Evolutionary conservation across 768 basidiomycete species (phyloP).

Genomic region (Suillus brevipes): DNA sequence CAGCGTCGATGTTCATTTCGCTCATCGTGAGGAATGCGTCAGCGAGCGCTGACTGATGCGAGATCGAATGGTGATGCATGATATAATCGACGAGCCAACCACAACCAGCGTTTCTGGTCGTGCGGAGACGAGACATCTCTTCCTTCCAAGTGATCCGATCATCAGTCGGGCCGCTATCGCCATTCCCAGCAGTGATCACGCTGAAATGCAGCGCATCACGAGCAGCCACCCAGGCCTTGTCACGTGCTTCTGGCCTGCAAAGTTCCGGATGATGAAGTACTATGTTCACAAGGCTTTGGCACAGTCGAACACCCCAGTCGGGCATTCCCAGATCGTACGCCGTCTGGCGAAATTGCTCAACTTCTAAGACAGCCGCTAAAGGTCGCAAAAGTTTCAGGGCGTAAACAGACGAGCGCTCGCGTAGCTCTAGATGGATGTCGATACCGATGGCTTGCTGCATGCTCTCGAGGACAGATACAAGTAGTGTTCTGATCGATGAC

Average conservation of each 20-base stretch:
- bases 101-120: neutral
- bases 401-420: slow-evolving; percentile 8
- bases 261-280: slow-evolving; percentile 2
- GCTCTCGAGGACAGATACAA: slow-evolving; percentile 7
- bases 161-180: slow-evolving; percentile 1
- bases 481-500: neutral
- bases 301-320: slow-evolving; percentile 7
- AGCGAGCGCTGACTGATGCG: slow-evolving; percentile 7
- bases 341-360: slow-evolving; percentile 8
- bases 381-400: slow-evolving; percentile 8
- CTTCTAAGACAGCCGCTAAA: slow-evolving; percentile 3
- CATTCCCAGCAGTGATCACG: slow-evolving; percentile 6
- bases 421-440: slow-evolving; percentile 1
- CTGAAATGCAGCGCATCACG: slow-evolving; percentile 10
- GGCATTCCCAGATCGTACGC: slow-evolving; percentile 4
- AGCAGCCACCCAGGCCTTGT: slow-evolving; percentile 4
- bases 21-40: slow-evolving; percentile 13
- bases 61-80: slow-evolving; percentile 4
- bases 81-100: slow-evolving; percentile 13
- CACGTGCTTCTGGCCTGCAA: slow-evolving; percentile 2
- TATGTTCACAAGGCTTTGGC: slow-evolving; percentile 3
- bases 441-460: slow-evolving; percentile 6
- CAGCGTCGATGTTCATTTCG: slow-evolving; percentile 4
- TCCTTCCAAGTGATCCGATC: neutral
- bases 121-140: neutral